Base-by-base conservation (phyloP, 2,329 filamentous ascomycete genomes). In the Colletotrichum tropicicola region DNA sequence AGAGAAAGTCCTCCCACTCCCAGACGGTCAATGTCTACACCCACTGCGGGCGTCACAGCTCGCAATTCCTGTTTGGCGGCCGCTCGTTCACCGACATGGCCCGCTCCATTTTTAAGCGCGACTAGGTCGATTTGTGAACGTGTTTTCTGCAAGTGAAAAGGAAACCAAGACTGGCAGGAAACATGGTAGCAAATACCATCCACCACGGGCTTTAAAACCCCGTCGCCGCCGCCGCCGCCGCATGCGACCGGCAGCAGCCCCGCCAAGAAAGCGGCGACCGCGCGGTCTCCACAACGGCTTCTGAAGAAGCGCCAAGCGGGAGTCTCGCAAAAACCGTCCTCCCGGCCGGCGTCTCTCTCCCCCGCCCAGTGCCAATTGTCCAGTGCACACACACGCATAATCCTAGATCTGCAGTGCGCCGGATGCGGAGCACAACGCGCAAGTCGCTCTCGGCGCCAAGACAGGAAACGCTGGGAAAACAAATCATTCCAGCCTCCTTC, bases 21-120 rank as follows among this genome's bases (percentile, higher is more conserved):
- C 19, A 61, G 49, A 79, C 77, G 8, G 78, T 82, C 68, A 87
- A 87, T 66, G 79, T 82, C 43, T 80, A 86, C 73, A 86, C 84
- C 35, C 83, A 84, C 62, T 87, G 85, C 66, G 85, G 85, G 13
- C 79, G 85, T 13, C 85, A 87, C 72, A 83, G 83, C 39, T 80
- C 85, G 68, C 83, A 87, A 69, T 85, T 80, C 63, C 75, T 87
- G 13, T 84, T 87, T 65, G 76, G 82, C 32, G 84, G 84, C 1
- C 80, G 80, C 43, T 83, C 80, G 2, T 70, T 84, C 21, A 72
- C 77, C 7, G 80, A 82, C 45, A 72, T 84, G 32, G 80, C 80
- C 68, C 78, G 79, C 47, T 73, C 78, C 15, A 70, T 83, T 48
- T 78, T 79, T 43, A 78, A 75, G 70, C 51, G 65, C 35, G 51